These are phyloP conservation scores for Metschnikowia cerradonensis DNA, from an alignment of 805 yeast species.

Conservation along the genomic window DNA sequence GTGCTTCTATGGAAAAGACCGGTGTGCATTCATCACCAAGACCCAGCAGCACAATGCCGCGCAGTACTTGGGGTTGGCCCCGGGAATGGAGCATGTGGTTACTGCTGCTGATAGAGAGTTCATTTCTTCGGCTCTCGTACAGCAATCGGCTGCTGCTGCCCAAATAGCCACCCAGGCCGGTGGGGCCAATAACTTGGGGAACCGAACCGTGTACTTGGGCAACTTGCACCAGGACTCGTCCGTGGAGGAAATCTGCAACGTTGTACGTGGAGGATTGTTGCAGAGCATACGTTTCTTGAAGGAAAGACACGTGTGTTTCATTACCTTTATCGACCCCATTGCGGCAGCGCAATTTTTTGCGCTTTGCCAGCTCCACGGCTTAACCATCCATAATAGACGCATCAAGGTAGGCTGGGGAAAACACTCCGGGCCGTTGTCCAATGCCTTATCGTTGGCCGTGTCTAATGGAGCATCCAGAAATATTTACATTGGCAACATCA, in stretches of 20 bases:
- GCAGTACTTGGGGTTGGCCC: constrained; percentile 85
- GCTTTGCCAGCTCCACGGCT: constrained; percentile 84
- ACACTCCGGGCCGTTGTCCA: constrained; percentile 88
- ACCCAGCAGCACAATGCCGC: constrained; percentile 98
- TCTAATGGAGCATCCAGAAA: constrained; percentile 93
- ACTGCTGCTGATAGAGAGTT: constrained; percentile 64
- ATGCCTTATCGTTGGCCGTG: constrained; percentile 83
- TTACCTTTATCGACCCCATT: constrained; percentile 92
- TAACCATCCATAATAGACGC: constrained; percentile 78
- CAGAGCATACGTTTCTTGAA: constrained; percentile 76
- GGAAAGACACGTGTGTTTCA: constrained; percentile 89
- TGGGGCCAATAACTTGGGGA: constrained; percentile 87
- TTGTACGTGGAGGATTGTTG: constrained; percentile 89
- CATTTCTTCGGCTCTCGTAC: constrained; percentile 73
- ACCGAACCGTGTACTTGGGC: constrained; percentile 89
- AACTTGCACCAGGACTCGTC: constrained; percentile 84
- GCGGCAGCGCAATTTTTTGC: constrained; percentile 98
- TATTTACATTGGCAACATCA: constrained; percentile 76
- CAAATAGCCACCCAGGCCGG: constrained; percentile 94
- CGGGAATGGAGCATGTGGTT: constrained; percentile 78
- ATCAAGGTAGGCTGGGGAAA: constrained; percentile 98
- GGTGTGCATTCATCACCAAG: constrained; percentile 91
- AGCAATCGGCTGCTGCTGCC: constrained; percentile 97
- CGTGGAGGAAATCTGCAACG: constrained; percentile 92
- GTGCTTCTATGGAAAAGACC: constrained; percentile 88